phyloP scores from a whole-genome alignment of 225 moss, liverwort and hornwort species.

The Polytrichum formosum region DNA sequence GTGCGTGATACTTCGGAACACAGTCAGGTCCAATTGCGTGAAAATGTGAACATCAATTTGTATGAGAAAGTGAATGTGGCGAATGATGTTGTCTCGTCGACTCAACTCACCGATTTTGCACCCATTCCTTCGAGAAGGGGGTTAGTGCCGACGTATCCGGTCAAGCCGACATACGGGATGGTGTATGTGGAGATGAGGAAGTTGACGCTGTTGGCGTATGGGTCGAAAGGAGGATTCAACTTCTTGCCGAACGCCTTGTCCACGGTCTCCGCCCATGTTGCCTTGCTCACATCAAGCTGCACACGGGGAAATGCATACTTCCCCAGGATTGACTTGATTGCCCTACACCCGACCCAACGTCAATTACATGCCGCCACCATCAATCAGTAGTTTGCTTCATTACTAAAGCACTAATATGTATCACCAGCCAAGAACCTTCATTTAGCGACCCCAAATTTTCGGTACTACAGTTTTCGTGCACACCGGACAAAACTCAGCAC shows the following conservation, averaged over 20 bases:
- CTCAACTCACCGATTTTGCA: conserved; percentile 26
- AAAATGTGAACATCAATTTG: too few species aligned
- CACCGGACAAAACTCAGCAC: too few species aligned
- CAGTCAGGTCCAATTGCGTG: too few species aligned
- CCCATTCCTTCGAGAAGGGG: conserved; percentile 31
- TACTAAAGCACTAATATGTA: too few species aligned
- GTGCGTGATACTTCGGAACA: too few species aligned
- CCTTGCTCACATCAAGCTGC: conserved; percentile 44
- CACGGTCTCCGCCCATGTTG: conserved; percentile 42
- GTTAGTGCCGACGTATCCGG: conserved; percentile 64
- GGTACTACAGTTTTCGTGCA: too few species aligned
- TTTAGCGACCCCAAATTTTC: too few species aligned
- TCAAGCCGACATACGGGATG: conserved; percentile 82
- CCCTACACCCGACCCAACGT: conserved; percentile 18
- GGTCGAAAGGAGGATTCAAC: conserved; percentile 59
- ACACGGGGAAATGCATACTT: conserved; percentile 57
- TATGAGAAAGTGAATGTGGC: too few species aligned
- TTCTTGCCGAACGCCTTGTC: conserved; percentile 46
- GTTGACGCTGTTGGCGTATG: conserved; percentile 58
- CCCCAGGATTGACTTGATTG: conserved; percentile 36
- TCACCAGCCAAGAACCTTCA: too few species aligned
- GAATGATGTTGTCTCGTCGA: too few species aligned
- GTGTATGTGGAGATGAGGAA: conserved; percentile 61
- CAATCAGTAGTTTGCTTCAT: too few species aligned
- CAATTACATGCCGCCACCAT: too few species aligned